phyloP scores from a whole-genome alignment of 371 early-diverging fungal species.

The Chytridium lagenaria region DNA sequence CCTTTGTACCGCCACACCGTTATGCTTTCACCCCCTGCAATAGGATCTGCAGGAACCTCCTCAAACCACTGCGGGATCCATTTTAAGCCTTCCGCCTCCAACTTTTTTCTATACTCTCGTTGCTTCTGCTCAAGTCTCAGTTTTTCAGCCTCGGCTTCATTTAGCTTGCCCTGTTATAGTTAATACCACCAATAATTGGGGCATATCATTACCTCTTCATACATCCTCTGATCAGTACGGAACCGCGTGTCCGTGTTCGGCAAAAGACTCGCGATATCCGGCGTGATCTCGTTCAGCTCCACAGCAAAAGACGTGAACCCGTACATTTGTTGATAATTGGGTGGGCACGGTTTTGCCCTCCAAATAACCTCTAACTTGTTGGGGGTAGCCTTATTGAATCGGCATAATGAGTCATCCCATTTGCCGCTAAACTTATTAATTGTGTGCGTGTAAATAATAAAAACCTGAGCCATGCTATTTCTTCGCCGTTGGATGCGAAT shows the following conservation, averaged over 20 bases:
- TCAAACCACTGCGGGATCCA: constrained; percentile 87
- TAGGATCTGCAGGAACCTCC: constrained; percentile 45
- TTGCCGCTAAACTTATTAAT: constrained; percentile 40
- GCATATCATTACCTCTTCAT: constrained; percentile 42
- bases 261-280: constrained; percentile 62
- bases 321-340: constrained; percentile 77
- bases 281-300: constrained; percentile 73
- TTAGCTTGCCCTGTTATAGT: constrained; percentile 64
- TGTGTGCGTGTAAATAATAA: not conserved
- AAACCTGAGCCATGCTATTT: constrained; percentile 47
- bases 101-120: constrained; percentile 73
- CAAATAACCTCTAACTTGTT: constrained; percentile 77
- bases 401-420: constrained; percentile 57
- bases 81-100: constrained; percentile 65
- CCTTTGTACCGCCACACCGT: constrained; percentile 78
- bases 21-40: constrained; percentile 50
- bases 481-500: constrained; percentile 51
- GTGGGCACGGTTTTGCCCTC: constrained; percentile 73
- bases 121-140: constrained; percentile 85
- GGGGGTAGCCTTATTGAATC: constrained; percentile 47
- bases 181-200: not conserved
- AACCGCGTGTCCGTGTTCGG: constrained; percentile 89
- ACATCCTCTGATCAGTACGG: constrained; percentile 83
- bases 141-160: constrained; percentile 86
- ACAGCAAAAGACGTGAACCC: constrained; percentile 87